These are phyloP conservation scores for Sclerospora graminicola DNA, from an alignment of 352 stramenopile genomes.

Conservation along the genomic window DNA sequence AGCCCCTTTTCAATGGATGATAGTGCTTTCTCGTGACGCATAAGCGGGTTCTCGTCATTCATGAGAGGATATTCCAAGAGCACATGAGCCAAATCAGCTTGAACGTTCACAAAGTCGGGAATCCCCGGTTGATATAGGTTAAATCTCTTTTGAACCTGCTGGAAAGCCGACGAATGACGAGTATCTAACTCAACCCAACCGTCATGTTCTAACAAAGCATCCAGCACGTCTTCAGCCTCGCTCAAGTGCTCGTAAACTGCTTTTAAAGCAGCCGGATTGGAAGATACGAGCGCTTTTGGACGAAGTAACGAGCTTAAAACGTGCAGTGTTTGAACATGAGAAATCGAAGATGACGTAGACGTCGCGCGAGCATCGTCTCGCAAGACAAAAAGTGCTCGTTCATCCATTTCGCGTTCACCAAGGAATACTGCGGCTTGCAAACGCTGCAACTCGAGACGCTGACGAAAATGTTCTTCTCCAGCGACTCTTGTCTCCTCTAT, in stretches of 20 bases:
- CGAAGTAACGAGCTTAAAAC: constrained; percentile 25
- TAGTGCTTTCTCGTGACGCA: constrained; percentile 16
- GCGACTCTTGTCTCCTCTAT: constrained; percentile 27
- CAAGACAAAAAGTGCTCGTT: constrained; percentile 15
- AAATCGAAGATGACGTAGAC: constrained; percentile 17
- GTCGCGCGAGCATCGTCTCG: constrained; percentile 9
- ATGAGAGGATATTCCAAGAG: constrained; percentile 32
- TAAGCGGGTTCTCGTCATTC: constrained; percentile 10
- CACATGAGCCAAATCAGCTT: constrained; percentile 34
- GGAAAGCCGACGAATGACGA: neutral
- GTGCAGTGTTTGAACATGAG: constrained; percentile 32
- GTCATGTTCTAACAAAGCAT: no score
- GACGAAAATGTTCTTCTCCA: constrained; percentile 31
- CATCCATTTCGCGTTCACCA: constrained; percentile 20
- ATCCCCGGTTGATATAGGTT: constrained; percentile 52
- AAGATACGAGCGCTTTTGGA: no score
- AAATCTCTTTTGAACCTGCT: constrained; percentile 22
- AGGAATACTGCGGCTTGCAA: constrained; percentile 32
- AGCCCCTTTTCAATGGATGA: constrained; percentile 28
- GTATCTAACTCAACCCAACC: no score
- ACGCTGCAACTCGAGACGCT: constrained; percentile 33
- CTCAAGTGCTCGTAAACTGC: constrained; percentile 7
- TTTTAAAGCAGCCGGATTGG: no score
- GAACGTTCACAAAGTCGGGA: constrained; percentile 39
- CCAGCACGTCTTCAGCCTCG: no score